A percentile compares a stretch with the other conserved stretches of the same genome.
phyloP scores from a whole-genome alignment of 179 eudicot genomes.

The Vitellaria paradoxa region DNA sequence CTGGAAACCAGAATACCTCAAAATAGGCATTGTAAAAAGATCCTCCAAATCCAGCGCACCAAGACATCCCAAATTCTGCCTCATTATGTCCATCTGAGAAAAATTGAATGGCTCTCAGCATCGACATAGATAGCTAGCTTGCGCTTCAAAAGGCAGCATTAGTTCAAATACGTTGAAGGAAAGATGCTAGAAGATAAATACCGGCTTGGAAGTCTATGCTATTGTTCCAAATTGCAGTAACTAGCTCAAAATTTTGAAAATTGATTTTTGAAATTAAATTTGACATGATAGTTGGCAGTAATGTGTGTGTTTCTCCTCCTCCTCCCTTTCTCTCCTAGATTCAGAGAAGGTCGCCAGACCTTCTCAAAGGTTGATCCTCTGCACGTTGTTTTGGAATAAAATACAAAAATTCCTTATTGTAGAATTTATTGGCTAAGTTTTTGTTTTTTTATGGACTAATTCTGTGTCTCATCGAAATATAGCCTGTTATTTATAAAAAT shows the following conservation, averaged over 20 bases:
- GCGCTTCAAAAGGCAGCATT: background rate
- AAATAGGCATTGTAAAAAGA: slow-evolving; percentile 84
- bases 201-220: background rate
- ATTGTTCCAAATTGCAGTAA: background rate
- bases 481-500: no score
- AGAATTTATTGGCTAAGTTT: no score
- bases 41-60: slow-evolving; percentile 99
- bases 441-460: no score
- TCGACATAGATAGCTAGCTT: background rate
- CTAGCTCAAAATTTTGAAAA: background rate
- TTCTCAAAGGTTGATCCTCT: no score
- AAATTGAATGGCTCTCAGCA: background rate
- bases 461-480: no score
- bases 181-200: background rate
- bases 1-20: slow-evolving; percentile 52
- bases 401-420: no score
- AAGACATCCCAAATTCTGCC: slow-evolving; percentile 99
- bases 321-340: no score
- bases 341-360: no score
- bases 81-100: slow-evolving; percentile 89
- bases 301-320: background rate
- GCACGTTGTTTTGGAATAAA: no score
- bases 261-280: background rate
- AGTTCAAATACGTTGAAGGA: background rate
- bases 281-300: background rate